phyloP scores from a whole-genome alignment of 2,329 filamentous ascomycete species.

The Fusarium sp. region DNA sequence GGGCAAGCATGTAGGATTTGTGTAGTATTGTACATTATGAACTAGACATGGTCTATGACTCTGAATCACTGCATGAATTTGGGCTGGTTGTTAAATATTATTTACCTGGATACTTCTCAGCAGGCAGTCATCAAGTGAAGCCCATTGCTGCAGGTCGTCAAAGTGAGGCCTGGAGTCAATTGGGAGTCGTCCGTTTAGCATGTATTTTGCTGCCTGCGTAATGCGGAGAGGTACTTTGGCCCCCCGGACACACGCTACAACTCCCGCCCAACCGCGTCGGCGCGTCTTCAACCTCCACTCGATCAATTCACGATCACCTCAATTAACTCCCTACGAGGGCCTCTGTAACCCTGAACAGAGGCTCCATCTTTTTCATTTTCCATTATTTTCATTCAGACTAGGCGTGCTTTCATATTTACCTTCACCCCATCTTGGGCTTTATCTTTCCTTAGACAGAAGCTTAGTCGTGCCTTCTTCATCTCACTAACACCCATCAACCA shows the following conservation, averaged over 20 bases:
- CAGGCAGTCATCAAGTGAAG: neutral
- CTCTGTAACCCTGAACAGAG: neutral
- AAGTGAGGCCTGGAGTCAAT: too few species aligned
- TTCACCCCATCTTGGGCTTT: neutral
- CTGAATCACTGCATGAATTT: neutral
- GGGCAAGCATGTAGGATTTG: constrained; percentile 43
- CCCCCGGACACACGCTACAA: constrained; percentile 8
- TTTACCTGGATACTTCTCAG: neutral
- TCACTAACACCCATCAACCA: neutral
- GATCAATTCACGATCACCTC: constrained; percentile 7
- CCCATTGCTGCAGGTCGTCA: too few species aligned
- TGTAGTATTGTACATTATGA: constrained; percentile 41
- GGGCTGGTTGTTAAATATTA: too few species aligned
- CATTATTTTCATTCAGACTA: neutral
- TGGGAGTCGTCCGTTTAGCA: neutral
- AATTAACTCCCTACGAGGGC: neutral
- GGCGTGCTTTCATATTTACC: neutral
- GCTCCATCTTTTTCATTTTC: neutral
- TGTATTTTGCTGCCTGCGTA: constrained; percentile 22
- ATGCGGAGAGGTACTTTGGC: constrained; percentile 11
- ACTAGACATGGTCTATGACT: neutral
- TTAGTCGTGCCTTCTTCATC: neutral
- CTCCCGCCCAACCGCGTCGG: constrained; percentile 35
- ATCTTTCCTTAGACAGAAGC: neutral
- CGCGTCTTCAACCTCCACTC: constrained; percentile 24